These are phyloP conservation scores for Seminavis robusta DNA, from an alignment of 108 stramenopile genomes.

Conservation along the genomic window DNA sequence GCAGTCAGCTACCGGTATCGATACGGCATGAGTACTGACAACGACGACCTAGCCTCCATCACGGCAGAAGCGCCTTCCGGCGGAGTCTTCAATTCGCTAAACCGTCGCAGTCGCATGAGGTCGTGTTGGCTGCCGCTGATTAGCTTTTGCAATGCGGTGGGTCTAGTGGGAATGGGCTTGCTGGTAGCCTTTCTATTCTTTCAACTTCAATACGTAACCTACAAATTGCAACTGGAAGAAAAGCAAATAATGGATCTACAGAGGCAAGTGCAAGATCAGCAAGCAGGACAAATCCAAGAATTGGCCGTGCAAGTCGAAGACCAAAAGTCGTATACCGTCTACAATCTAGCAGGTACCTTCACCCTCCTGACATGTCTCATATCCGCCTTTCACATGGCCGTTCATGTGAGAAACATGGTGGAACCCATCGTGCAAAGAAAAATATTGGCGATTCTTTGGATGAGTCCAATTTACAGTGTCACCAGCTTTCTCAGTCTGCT, in stretches of 20 bases:
- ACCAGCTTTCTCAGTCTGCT: slow-evolving; percentile 71
- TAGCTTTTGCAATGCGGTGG: too few relatives aligned
- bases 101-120: too few relatives aligned
- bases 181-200: neutral
- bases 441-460: slow-evolving; percentile 87
- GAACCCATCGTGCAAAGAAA: slow-evolving; percentile 83
- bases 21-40: too few relatives aligned
- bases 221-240: slow-evolving; percentile 19
- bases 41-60: too few relatives aligned
- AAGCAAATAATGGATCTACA: slow-evolving; percentile 14
- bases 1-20: too few relatives aligned
- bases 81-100: too few relatives aligned
- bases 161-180: too few relatives aligned
- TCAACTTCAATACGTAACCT: slow-evolving; percentile 11
- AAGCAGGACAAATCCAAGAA: slow-evolving; percentile 33
- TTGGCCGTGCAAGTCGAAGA: slow-evolving; percentile 25
- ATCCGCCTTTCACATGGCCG: slow-evolving; percentile 73
- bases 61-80: too few relatives aligned
- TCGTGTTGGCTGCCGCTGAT: too few relatives aligned
- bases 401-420: slow-evolving; percentile 70
- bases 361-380: slow-evolving; percentile 75
- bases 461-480: slow-evolving; percentile 82
- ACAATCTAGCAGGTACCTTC: slow-evolving; percentile 77
- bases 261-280: slow-evolving; percentile 33
- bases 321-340: slow-evolving; percentile 51